Evolutionary conservation across 164 flowering plant species (phyloP).

Genomic region (Aristolochia californica): DNA sequence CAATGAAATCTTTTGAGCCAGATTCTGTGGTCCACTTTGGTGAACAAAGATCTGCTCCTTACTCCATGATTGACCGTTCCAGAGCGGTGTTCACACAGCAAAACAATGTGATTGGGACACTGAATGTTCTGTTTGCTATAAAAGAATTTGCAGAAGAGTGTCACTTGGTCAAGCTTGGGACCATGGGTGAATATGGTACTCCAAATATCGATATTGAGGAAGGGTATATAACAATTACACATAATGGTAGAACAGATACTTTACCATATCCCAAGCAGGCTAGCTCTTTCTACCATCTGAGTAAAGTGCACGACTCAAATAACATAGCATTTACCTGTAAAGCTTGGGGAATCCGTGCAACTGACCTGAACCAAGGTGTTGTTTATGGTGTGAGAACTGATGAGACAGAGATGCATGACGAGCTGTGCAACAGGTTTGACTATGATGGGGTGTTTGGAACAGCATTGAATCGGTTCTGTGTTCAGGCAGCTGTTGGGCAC

Average conservation of each 20-base stretch:
- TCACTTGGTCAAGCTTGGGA: slow-evolving; percentile 92
- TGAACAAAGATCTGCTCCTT: slow-evolving; percentile 95
- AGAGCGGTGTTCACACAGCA: slow-evolving; percentile 90
- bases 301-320: slow-evolving; percentile 90
- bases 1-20: slow-evolving; percentile 77
- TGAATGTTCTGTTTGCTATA: slow-evolving; percentile 11
- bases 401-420: slow-evolving; percentile 92
- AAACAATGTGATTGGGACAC: slow-evolving; percentile 30
- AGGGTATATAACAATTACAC: slow-evolving; percentile 84
- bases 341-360: slow-evolving; percentile 97
- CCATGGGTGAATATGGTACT: slow-evolving; percentile 99
- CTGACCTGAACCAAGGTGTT: slow-evolving; percentile 94
- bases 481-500: slow-evolving; percentile 94
- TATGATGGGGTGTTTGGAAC: slow-evolving; percentile 94
- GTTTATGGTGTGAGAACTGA: slow-evolving; percentile 88
- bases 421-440: slow-evolving; percentile 77
- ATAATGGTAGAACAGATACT: slow-evolving; percentile 93
- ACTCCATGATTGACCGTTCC: slow-evolving; percentile 94
- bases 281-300: slow-evolving; percentile 20
- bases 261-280: slow-evolving; percentile 96
- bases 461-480: slow-evolving; percentile 82
- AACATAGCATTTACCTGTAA: slow-evolving; percentile 94
- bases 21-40: slow-evolving; percentile 95
- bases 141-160: slow-evolving; percentile 80
- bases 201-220: slow-evolving; percentile 97